Conservation (phyloP, 2,329 filamentous ascomycete genomes). For the Ilyonectria sp. region DNA sequence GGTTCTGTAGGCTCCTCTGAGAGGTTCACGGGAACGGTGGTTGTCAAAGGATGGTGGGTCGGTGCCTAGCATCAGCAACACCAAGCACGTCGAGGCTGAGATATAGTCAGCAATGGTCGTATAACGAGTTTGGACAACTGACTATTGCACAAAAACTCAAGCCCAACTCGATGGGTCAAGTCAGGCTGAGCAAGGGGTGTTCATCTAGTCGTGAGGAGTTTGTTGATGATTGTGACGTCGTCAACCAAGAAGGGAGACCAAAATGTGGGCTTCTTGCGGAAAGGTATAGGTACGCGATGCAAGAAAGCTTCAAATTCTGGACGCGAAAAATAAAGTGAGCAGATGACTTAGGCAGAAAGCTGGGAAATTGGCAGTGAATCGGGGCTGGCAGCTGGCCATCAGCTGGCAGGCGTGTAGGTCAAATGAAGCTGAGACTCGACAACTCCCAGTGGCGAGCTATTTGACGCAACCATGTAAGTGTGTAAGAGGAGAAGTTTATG, state of each 20-base stretch:
- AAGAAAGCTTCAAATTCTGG: neutral
- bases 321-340: neutral
- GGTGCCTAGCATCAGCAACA: neutral
- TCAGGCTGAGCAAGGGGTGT: neutral
- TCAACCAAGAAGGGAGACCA: neutral
- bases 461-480: neutral
- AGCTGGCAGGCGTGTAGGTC: slow-evolving; percentile 1
- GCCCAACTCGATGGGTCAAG: neutral
- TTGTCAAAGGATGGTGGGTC: neutral
- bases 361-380: slow-evolving; percentile 4
- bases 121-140: neutral
- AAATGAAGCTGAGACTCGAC: neutral
- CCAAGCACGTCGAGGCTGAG: neutral
- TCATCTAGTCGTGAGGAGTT: neutral
- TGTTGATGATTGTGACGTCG: neutral
- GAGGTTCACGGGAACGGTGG: neutral
- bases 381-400: slow-evolving; percentile 3
- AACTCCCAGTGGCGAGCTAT: neutral
- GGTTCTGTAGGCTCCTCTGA: neutral
- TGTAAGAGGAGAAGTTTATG: neutral
- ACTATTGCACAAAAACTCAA: neutral
- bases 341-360: neutral
- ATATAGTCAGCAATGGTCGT: neutral
- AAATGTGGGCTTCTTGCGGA: neutral
- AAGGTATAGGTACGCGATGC: neutral